Percentiles rank a stretch among this genome's conserved stretches.
phyloP scores from a whole-genome alignment of 106 monocot genomes.

The Ottelia alismoides region DNA sequence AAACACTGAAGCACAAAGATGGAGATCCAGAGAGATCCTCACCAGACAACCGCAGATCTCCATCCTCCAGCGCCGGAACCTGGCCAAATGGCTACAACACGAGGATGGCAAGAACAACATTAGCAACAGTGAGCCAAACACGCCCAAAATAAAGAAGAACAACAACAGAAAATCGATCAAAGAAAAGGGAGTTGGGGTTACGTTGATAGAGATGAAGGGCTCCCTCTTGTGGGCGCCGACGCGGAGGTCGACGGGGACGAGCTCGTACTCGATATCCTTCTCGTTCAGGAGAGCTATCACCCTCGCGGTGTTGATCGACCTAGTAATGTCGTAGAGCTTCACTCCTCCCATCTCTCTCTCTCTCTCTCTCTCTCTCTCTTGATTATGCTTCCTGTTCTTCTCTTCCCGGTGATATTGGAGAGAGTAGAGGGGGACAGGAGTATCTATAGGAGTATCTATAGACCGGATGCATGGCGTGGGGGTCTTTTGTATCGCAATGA shows the following conservation, averaged over 20 bases:
- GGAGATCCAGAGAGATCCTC: background rate
- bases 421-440: no score
- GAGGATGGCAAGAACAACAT: background rate
- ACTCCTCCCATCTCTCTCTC: background rate
- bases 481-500: no score
- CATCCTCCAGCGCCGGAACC: conserved; percentile 34
- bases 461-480: no score
- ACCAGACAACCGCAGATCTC: no score
- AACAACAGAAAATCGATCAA: background rate
- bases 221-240: conserved; percentile 35
- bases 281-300: conserved; percentile 1
- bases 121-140: background rate
- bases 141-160: background rate
- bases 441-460: no score
- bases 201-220: conserved; percentile 35
- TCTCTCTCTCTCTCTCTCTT: no score
- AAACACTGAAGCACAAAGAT: background rate
- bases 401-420: no score
- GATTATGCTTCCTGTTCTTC: no score
- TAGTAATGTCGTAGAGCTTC: conserved; percentile 7
- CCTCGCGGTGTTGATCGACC: conserved; percentile 1
- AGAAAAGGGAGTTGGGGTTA: background rate
- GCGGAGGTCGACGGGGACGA: conserved; percentile 3
- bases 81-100: conserved; percentile 55
- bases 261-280: conserved; percentile 5